These are phyloP conservation scores for Hansenula lynferdii DNA, from an alignment of 1,139 yeast genomes.

Conservation along the genomic window DNA sequence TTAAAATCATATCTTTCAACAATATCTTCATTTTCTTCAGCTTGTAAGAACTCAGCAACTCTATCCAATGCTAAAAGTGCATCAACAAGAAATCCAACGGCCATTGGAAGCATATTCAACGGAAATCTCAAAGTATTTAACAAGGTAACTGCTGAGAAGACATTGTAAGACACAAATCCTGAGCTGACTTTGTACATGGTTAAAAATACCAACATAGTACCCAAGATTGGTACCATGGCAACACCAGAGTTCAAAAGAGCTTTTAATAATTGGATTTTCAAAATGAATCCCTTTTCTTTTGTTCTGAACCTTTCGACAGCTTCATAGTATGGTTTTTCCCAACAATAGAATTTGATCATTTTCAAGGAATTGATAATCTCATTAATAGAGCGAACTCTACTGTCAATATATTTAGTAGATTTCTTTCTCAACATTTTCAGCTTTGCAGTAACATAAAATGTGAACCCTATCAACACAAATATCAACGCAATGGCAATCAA, in stretches of 20 bases:
- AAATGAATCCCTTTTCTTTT: constrained; percentile 44
- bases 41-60: constrained; percentile 42
- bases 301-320: constrained; percentile 42
- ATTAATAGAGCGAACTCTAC: constrained; percentile 54
- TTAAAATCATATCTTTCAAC: constrained; percentile 18
- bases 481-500: constrained; percentile 54
- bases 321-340: constrained; percentile 59
- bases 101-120: constrained; percentile 49
- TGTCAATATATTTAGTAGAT: constrained; percentile 50
- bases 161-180: constrained; percentile 48
- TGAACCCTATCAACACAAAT: constrained; percentile 25
- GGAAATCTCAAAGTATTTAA: constrained; percentile 67
- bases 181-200: constrained; percentile 43
- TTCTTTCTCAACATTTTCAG: constrained; percentile 38
- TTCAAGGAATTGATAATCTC: constrained; percentile 64
- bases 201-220: constrained; percentile 64
- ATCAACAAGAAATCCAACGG: constrained; percentile 45
- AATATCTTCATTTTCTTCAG: constrained; percentile 27
- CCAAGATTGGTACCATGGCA: constrained; percentile 50
- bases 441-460: constrained; percentile 30
- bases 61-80: constrained; percentile 53
- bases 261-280: constrained; percentile 40
- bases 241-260: constrained; percentile 37
- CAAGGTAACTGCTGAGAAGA: constrained; percentile 67
- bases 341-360: constrained; percentile 66